Percentiles rank a stretch among this genome's conserved stretches.
These are phyloP conservation scores for Thelonectria olida DNA, from an alignment of 2,329 filamentous ascomycete genomes.

Conservation along the genomic window DNA sequence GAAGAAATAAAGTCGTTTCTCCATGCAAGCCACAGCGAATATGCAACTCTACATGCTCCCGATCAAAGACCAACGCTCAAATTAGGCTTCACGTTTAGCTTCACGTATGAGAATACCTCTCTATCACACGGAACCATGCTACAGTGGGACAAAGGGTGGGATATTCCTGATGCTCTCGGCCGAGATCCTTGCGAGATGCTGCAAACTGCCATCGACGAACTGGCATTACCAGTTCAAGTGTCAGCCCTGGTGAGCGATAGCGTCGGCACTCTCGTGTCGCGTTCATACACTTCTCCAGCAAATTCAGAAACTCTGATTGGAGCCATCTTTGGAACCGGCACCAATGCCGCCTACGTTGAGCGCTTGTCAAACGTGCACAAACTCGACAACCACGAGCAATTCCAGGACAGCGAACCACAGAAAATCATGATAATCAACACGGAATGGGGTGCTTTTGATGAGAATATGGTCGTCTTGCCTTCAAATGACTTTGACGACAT, in stretches of 20 bases:
- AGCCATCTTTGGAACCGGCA: constrained; percentile 84
- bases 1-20: background rate
- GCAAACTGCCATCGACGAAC: constrained; percentile 6
- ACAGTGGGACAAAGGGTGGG: constrained; percentile 17
- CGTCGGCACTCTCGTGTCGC: constrained; percentile 81
- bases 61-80: background rate
- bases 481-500: background rate
- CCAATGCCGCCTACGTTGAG: constrained; percentile 84
- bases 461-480: constrained; percentile 8
- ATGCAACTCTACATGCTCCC: too few relatives aligned
- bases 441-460: constrained; percentile 23
- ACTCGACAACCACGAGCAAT: constrained; percentile 51
- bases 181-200: constrained; percentile 14
- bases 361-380: constrained; percentile 62
- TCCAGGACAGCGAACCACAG: background rate
- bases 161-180: constrained; percentile 6
- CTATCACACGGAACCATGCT: constrained; percentile 1
- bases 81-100: constrained; percentile 15
- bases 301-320: constrained; percentile 69
- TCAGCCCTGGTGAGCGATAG: constrained; percentile 16
- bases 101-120: constrained; percentile 10
- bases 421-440: constrained; percentile 16
- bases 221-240: constrained; percentile 2
- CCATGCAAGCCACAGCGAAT: background rate
- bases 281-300: constrained; percentile 64